A percentile compares a stretch with the other conserved stretches of the same genome.
phyloP scores from a whole-genome alignment of 179 eudicot genomes.

The Silene vulgaris region DNA sequence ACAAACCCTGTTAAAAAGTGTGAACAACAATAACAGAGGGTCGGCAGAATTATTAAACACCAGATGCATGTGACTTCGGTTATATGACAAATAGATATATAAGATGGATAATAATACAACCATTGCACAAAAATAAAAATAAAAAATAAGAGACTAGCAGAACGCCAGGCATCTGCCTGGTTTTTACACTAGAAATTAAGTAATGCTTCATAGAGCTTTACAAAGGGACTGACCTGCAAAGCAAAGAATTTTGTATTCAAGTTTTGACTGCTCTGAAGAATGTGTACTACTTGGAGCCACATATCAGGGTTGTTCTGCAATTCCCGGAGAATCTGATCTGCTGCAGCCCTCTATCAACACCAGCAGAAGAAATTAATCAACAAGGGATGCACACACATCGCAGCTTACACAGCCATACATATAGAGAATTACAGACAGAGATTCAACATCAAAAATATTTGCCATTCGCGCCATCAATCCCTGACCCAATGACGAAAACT shows the following conservation, averaged over 20 bases:
- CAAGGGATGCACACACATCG: background rate
- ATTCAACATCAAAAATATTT: no score
- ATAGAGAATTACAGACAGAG: no score
- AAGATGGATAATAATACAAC: background rate
- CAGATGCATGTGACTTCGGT: background rate
- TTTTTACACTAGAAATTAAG: background rate
- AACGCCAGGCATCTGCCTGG: background rate
- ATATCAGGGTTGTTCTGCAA: constrained; percentile 88
- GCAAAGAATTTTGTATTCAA: constrained; percentile 92
- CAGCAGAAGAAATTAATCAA: background rate
- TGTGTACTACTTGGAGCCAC: constrained; percentile 99
- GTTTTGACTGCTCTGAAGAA: constrained; percentile 73
- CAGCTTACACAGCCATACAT: no score
- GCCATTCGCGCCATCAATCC: no score
- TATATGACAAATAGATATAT: background rate
- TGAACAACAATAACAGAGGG: background rate
- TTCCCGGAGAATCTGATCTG: constrained; percentile 84
- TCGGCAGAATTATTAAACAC: background rate
- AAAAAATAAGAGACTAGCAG: background rate
- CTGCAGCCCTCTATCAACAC: constrained; percentile 76
- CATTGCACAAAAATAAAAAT: background rate
- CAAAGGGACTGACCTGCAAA: constrained; percentile 60
- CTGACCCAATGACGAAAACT: no score
- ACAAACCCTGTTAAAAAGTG: background rate
- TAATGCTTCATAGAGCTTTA: background rate